These are phyloP conservation scores for Colletotrichum viniferum DNA, from an alignment of 2,329 filamentous ascomycete species.

Conservation along the genomic window DNA sequence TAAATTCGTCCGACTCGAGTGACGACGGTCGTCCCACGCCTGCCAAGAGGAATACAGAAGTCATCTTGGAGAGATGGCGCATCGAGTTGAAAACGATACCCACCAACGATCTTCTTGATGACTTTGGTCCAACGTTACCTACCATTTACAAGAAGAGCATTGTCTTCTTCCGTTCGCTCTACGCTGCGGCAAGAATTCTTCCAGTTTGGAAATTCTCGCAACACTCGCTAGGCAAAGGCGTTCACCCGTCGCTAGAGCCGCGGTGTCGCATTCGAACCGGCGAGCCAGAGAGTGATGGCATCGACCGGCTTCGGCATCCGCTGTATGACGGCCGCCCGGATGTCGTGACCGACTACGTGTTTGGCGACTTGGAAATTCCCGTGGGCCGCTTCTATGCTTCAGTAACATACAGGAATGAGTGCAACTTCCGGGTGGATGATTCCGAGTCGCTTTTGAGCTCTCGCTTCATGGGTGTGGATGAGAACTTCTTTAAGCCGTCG, in stretches of 20 bases:
- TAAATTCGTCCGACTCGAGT: slow-evolving; percentile 67
- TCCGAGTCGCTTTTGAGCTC: slow-evolving; percentile 90
- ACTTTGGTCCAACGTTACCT: slow-evolving; percentile 71
- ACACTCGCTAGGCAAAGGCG: slow-evolving; percentile 73
- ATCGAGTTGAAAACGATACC: slow-evolving; percentile 75
- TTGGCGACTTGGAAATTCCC: slow-evolving; percentile 85
- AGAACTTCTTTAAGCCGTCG: slow-evolving; percentile 84
- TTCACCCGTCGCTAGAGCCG: slow-evolving; percentile 71
- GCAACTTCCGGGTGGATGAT: slow-evolving; percentile 89
- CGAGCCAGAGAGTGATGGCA: slow-evolving; percentile 55
- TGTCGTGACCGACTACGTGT: slow-evolving; percentile 76
- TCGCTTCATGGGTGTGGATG: slow-evolving; percentile 89
- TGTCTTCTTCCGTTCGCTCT: slow-evolving; percentile 89
- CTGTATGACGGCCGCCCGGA: slow-evolving; percentile 67
- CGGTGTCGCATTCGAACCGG: slow-evolving; percentile 80
- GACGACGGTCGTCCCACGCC: slow-evolving; percentile 41
- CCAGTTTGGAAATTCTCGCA: slow-evolving; percentile 85
- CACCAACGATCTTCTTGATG: slow-evolving; percentile 49
- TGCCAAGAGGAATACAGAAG: slow-evolving; percentile 64
- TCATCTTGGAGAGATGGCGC: slow-evolving; percentile 90
- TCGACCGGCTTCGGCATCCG: slow-evolving; percentile 74
- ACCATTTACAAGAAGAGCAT: slow-evolving; percentile 98
- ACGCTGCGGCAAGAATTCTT: slow-evolving; percentile 79
- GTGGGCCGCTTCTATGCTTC: slow-evolving; percentile 82
- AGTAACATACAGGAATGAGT: slow-evolving; percentile 85